Base-by-base conservation (phyloP, 2,329 filamentous ascomycete species). In the Cercospora janseana region DNA sequence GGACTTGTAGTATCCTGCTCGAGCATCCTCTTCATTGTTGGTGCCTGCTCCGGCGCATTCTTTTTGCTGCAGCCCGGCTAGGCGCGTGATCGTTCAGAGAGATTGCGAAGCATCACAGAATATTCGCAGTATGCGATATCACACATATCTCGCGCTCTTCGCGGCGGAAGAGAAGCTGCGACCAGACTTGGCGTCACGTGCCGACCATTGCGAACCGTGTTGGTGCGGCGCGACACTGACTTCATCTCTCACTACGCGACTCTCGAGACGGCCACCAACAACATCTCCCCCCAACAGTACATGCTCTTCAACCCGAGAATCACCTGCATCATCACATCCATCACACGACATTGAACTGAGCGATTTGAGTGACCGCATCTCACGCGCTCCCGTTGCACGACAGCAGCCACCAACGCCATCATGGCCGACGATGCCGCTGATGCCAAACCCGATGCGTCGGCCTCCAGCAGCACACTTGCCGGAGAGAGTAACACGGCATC, bases 171-270 rank as follows among this genome's bases (percentile, higher is more conserved):
- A 21, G 28, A 38, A 47, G 21, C 15, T 21, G 43, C 20, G n/a
- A 13, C 26, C n/a, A n/a, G n/a, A n/a, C n/a, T n/a, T n/a, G n/a
- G n/a, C n/a, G 13, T 6, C 40, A 28, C 24, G 46, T 15, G 38
- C 51, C 26, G 49, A 53, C 31, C 46, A 54, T n/a, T n/a, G n/a
- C n/a, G 48, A 50, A 5, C 28, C 29, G n/a, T 59, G 58, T 51
- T 59, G 53, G 55, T 60, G 56, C 46, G n/a, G n/a, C n/a, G 23
- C 24, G 50, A 23, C 47, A 47, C 42, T 59, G 21, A 54, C 51
- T 43, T 55, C 57, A 52, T 47, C 47, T 6, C 23, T 50, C 4
- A 24, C 18, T 9, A 49, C 23, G 37, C 29, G 3, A 21, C 43
- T 7, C 49, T n/a, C n/a, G n/a, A n/a, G n/a, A n/a, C n/a, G n/a